Conservation (phyloP, 768 basidiomycete species). For the Tulasnella sp. region DNA sequence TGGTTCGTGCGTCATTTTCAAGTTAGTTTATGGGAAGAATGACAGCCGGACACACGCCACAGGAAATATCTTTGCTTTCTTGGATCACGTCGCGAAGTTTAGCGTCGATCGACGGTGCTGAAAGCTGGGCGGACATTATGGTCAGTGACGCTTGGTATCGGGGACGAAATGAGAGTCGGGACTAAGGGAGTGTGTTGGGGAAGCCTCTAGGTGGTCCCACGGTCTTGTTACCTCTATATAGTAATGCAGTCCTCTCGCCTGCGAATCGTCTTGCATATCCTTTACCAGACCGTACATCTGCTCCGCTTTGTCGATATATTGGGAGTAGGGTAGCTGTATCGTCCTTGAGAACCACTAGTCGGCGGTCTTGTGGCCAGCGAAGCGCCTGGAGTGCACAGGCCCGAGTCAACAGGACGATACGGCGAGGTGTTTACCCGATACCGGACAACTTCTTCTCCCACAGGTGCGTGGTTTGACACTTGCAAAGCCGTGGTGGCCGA, state of each 20-base stretch:
- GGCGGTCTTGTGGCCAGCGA: too few relatives aligned
- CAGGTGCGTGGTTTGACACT: conserved; percentile 3
- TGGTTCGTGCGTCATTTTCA: not conserved
- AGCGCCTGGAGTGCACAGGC: too few relatives aligned
- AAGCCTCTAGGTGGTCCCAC: too few relatives aligned
- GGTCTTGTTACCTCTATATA: too few relatives aligned
- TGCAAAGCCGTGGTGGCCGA: not conserved
- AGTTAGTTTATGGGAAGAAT: too few relatives aligned
- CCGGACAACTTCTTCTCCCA: conserved; percentile 8
- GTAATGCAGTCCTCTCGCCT: too few relatives aligned
- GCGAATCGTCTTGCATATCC: too few relatives aligned
- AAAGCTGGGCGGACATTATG: conserved; percentile 6
- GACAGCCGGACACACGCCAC: conserved; percentile 61
- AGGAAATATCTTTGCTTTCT: conserved; percentile 80
- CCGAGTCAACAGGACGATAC: conserved; percentile 24
- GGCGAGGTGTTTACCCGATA: conserved; percentile 19
- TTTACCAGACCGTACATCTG: too few relatives aligned
- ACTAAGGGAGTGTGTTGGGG: too few relatives aligned
- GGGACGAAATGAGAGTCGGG: not conserved
- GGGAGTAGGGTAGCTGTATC: too few relatives aligned
- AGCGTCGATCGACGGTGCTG: conserved; percentile 50
- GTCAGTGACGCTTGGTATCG: not conserved
- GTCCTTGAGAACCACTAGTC: too few relatives aligned
- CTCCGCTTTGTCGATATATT: too few relatives aligned
- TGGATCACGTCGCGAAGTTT: conserved; percentile 90